Conservation (phyloP, 768 basidiomycete genomes). For the Leccinellum rugosiceps region DNA sequence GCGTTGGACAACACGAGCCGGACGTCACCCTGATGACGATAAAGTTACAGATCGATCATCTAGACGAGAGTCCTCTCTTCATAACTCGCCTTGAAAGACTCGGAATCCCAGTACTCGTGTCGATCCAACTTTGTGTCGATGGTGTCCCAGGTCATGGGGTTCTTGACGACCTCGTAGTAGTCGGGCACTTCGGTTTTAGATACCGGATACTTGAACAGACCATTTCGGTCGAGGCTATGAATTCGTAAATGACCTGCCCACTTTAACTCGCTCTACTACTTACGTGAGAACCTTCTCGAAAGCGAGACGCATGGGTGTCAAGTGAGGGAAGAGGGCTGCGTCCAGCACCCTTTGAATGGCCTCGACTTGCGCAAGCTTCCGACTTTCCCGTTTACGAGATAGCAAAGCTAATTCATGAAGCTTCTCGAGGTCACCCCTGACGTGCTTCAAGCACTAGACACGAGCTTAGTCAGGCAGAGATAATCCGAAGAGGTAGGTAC, state of each 20-base stretch:
- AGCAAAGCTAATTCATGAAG: conserved; percentile 65
- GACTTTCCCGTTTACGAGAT: conserved; percentile 73
- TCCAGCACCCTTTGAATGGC: conserved; percentile 66
- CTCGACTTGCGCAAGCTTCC: conserved; percentile 70
- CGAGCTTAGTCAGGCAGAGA: background rate
- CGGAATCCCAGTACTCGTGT: conserved; percentile 77
- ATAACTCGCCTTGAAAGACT: conserved; percentile 61
- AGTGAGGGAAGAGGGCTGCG: conserved; percentile 62
- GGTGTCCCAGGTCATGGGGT: conserved; percentile 85
- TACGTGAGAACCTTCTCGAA: conserved; percentile 74
- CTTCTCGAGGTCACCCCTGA: conserved; percentile 75
- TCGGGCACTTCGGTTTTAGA: conserved; percentile 78
- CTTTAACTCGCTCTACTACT: conserved; percentile 22
- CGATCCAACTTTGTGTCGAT: conserved; percentile 81
- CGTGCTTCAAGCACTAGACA: conserved; percentile 49
- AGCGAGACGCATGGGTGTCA: conserved; percentile 53
- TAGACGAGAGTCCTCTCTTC: background rate
- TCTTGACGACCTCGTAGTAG: conserved; percentile 82
- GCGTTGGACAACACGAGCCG: conserved; percentile 84
- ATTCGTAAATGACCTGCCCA: conserved; percentile 6
- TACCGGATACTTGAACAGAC: conserved; percentile 82
- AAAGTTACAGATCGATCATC: conserved; percentile 1
- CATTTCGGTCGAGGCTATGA: conserved; percentile 66
- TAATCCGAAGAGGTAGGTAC: conserved; percentile 18
- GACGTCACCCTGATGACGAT: conserved; percentile 62